Percentiles rank a stretch among this genome's conserved stretches.
Conservation (phyloP, 139 green algal species). For the Chlamydomonas asymmetrica region DNA sequence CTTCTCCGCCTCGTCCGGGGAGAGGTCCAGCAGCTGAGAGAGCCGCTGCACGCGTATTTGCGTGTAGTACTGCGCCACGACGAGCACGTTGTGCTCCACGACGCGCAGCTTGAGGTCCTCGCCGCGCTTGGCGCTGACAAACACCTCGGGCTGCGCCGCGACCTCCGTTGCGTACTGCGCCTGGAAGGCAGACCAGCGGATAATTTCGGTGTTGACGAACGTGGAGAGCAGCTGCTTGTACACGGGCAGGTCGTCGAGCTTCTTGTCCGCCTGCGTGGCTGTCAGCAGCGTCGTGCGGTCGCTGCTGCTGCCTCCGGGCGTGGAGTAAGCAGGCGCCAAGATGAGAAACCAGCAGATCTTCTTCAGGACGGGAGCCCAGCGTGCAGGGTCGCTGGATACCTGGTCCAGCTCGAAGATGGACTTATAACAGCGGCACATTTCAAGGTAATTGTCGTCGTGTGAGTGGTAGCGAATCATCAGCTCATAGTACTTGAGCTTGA, state of each 20-base stretch:
- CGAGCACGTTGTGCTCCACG: conserved; percentile 95
- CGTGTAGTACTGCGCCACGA: conserved; percentile 86
- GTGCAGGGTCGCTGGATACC: no score
- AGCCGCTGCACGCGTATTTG: conserved; percentile 68
- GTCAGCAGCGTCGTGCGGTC: conserved; percentile 88
- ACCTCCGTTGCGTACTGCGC: conserved; percentile 72
- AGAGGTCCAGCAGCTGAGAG: conserved; percentile 83
- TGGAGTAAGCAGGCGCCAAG: conserved; percentile 77
- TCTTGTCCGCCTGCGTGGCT: conserved; percentile 72
- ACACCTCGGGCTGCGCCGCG: conserved; percentile 54
- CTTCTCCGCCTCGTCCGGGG: conserved; percentile 85
- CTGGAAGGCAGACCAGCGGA: conserved; percentile 81
- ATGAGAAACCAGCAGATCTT: conserved; percentile 86
- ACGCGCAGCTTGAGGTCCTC: conserved; percentile 76
- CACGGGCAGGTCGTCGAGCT: conserved; percentile 78
- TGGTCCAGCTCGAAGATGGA: conserved; percentile 64
- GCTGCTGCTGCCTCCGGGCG: conserved; percentile 55
- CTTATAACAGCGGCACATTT: conserved; percentile 71
- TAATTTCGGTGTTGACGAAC: conserved; percentile 78
- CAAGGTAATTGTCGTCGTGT: conserved; percentile 89
- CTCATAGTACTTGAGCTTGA: conserved; percentile 95
- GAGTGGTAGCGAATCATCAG: conserved; percentile 89
- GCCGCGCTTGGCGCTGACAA: conserved; percentile 39
- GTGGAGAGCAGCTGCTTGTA: conserved; percentile 85
- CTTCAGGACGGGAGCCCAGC: conserved; percentile 78